Evolutionary conservation across 768 basidiomycete species (phyloP), one percentile per base, ranked within the genome.

Genomic region (Psilocybe subaeruginosa): DNA sequence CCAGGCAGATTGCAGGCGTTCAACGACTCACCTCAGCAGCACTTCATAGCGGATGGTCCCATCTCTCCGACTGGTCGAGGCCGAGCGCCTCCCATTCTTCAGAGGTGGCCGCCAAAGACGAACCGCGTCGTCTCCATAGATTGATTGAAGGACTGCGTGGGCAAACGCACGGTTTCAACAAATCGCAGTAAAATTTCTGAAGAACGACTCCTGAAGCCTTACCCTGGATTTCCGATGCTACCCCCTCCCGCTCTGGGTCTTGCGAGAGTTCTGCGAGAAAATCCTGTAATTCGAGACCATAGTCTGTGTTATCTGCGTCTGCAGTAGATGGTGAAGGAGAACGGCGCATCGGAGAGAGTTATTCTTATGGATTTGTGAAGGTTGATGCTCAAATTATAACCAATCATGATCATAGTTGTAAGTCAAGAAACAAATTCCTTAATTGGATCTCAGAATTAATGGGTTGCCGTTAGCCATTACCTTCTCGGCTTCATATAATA

Each of bases 81-180:
- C 54, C 41, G 69, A 50, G 5, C 54, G 58, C 29, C 63, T 64
- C 16, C 68, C 63, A 62, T 68, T 59, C 60, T 64, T 59, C 63
- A 67, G 56, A 29, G 77, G 66, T 30, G 81, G 77, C 53, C 72
- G 76, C 86, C 88, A 92, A 33, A 86, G 72, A n/a, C 76, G 78
- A 41, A 93, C 77, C 12, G 87, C 79, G 45, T 83, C 76, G 8
- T 89, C 85, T 45, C 91, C 92, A 67, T 93, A 94, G 66, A 94
- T 94, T 27, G 91, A 91, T 70, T 86, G 88, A n/a, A 94, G 76
- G 14, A 90, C 92, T 90, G 68, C 63, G 49, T 47, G 37, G 46
- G 46, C 56, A 37, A 37, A 43, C 41, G 41, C 41, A 16, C 12
- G n/a, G 41, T 16, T 57, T 55, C 29, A 53, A 51, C n/a, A 58